Evolutionary conservation across 805 yeast genomes (phyloP), one percentile per base, ranked within the genome.

Genomic region (Isabelozyma pseudorhagii): DNA sequence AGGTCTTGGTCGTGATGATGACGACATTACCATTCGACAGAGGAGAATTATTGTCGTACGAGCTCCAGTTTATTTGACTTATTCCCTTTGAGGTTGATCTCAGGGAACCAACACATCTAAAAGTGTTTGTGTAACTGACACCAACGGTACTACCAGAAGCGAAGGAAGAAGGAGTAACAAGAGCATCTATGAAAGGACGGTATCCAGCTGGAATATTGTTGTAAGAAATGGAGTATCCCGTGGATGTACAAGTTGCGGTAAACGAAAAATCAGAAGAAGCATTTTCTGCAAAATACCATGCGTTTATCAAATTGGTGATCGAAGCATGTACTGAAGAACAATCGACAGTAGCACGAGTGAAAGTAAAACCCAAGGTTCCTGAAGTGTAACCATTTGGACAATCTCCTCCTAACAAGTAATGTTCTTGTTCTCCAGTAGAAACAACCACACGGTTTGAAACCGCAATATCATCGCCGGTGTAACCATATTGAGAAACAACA

Each of bases 151-250:
- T 39, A 8, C 47, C 47, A 15, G 40, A 46, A 5, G 42, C n/a
- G 21, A 47, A 34, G 4, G 43, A n/a, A 31, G 10, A 6, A 31
- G 36, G 36, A 13, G n/a, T 10, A 10, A 38, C 39, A 6, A 49
- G 41, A 28, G 45, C 52, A 43, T 57, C 60, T 36, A 63, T 52
- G 46, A 54, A 63, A 7, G 65, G 63, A 14, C 66, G 50, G 49
- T 54, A 62, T 2, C 71, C 71, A 2, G 68, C 66, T 7, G 70
- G 69, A 27, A 67, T 40, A 46, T 58, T 61, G 5, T 34, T 25
- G 49, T 58, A 66, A 13, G 21, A 46, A 15, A 55, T 51, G 3
- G 44, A 46, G 21, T 42, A 51, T 3, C 45, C 45, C 7, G 47
- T 43, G 5, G 50, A 8, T 3, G 51, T 42, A 53, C 69, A 67